These are phyloP conservation scores for Hericium erinaceus DNA, from an alignment of 768 basidiomycete species.

Conservation along the genomic window DNA sequence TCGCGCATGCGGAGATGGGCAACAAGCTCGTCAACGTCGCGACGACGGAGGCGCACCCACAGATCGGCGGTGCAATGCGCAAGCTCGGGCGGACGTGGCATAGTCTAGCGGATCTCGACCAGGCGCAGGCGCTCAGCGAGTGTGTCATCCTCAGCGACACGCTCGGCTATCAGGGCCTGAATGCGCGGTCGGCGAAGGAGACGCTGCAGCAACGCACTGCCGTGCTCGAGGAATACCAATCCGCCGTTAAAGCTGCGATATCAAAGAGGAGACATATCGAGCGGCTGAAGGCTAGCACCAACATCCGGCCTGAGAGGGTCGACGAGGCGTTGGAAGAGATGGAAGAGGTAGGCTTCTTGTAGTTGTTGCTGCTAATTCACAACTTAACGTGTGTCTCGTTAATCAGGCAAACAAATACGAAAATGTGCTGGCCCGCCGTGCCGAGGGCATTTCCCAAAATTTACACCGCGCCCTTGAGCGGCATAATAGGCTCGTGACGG, in stretches of 20 bases:
- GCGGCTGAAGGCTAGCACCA: slow-evolving; percentile 75
- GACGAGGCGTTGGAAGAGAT: slow-evolving; percentile 90
- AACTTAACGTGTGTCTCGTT: background rate
- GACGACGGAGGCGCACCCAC: slow-evolving; percentile 79
- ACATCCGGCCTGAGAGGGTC: slow-evolving; percentile 76
- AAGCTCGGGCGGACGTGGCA: slow-evolving; percentile 87
- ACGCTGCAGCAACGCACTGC: slow-evolving; percentile 83
- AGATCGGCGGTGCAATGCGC: slow-evolving; percentile 72
- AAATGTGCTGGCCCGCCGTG: slow-evolving; percentile 71
- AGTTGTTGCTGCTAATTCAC: background rate
- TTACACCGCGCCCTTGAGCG: slow-evolving; percentile 78
- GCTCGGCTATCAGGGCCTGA: slow-evolving; percentile 91
- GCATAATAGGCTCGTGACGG: slow-evolving; percentile 81
- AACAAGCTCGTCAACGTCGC: slow-evolving; percentile 86
- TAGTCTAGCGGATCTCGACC: slow-evolving; percentile 78
- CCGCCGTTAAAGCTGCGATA: slow-evolving; percentile 87
- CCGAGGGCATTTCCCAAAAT: slow-evolving; percentile 90
- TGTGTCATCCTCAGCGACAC: slow-evolving; percentile 95
- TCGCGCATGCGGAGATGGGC: slow-evolving; percentile 82
- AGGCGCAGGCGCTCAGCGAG: slow-evolving; percentile 88
- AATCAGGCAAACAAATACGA: slow-evolving; percentile 85
- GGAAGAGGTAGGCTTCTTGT: slow-evolving; percentile 58
- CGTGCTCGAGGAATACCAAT: slow-evolving; percentile 90
- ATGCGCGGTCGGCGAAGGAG: slow-evolving; percentile 95
- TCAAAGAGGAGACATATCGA: slow-evolving; percentile 90